Evolutionary conservation across 1,139 yeast genomes (phyloP).

Genomic region (Geotrichum klebahnii): DNA sequence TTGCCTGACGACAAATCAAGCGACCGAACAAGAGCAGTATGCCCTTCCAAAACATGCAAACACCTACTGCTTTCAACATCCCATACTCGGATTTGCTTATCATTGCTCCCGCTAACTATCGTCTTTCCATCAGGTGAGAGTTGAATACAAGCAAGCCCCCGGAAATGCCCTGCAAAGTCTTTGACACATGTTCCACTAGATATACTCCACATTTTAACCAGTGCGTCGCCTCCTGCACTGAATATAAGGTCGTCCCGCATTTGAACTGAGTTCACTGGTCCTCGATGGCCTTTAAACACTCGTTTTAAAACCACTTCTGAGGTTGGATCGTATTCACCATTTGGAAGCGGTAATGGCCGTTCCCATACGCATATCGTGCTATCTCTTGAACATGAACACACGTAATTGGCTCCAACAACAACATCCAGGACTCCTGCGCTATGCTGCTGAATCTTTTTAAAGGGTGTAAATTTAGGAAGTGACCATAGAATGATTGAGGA

Average conservation of each 20-base stretch:
- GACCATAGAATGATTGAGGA: conserved; percentile 38
- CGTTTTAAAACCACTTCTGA: conserved; percentile 23
- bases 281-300: conserved; percentile 34
- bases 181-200: conserved; percentile 29
- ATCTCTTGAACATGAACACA: conserved; percentile 40
- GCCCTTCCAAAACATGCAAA: conserved; percentile 34
- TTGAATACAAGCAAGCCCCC: conserved; percentile 41
- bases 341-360: conserved; percentile 23
- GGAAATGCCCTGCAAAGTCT: conserved; percentile 36
- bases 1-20: conserved; percentile 31
- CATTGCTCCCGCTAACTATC: conserved; percentile 40
- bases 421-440: conserved; percentile 37
- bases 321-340: conserved; percentile 6
- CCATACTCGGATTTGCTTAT: conserved; percentile 39
- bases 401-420: conserved; percentile 28
- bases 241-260: conserved; percentile 32
- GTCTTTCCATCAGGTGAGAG: conserved; percentile 29
- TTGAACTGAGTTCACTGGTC: conserved; percentile 40
- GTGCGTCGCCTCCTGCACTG: conserved; percentile 40
- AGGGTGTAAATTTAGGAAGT: conserved; percentile 29
- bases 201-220: conserved; percentile 36
- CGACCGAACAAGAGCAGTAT: conserved; percentile 36
- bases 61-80: conserved; percentile 33
- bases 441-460: conserved; percentile 32
- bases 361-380: conserved; percentile 36